phyloP scores from a whole-genome alignment of 306 rosid genomes.

The Cucurbita pepo region DNA sequence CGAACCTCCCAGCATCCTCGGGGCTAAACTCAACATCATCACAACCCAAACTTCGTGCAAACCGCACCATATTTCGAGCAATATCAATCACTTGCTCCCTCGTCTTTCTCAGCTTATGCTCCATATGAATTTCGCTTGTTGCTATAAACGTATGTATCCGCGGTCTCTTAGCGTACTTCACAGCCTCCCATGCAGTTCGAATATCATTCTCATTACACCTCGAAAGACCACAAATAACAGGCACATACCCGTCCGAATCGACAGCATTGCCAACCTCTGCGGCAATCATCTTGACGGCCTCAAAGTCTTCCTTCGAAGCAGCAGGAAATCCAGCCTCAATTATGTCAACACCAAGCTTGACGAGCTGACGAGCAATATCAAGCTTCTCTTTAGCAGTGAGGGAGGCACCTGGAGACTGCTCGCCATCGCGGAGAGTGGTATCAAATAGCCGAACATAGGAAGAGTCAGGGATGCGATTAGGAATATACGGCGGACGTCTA shows the following conservation, averaged over 20 bases:
- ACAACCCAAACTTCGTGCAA: conserved; percentile 79
- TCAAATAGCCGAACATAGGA: conserved; percentile 70
- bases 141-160: conserved; percentile 87
- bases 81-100: conserved; percentile 50
- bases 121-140: conserved; percentile 81
- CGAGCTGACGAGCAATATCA: conserved; percentile 74
- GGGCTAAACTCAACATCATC: conserved; percentile 87
- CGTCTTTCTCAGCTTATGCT: conserved; percentile 59
- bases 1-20: conserved; percentile 95
- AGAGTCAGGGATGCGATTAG: conserved; percentile 72
- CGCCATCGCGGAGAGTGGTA: conserved; percentile 98
- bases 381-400: conserved; percentile 78
- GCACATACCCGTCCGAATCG: conserved; percentile 50
- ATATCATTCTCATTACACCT: conserved; percentile 78
- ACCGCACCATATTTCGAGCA: conserved; percentile 62
- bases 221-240: conserved; percentile 79
- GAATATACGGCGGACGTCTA: conserved; percentile 64
- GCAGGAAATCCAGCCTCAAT: conserved; percentile 94
- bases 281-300: conserved; percentile 64
- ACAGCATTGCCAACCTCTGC: conserved; percentile 64
- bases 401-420: conserved; percentile 98
- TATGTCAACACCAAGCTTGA: conserved; percentile 81
- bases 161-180: conserved; percentile 60
- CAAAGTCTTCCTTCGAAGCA: conserved; percentile 68
- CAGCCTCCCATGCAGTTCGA: conserved; percentile 84